phyloP scores from a whole-genome alignment of 306 rosid genomes.

The Purshia tridentata region DNA sequence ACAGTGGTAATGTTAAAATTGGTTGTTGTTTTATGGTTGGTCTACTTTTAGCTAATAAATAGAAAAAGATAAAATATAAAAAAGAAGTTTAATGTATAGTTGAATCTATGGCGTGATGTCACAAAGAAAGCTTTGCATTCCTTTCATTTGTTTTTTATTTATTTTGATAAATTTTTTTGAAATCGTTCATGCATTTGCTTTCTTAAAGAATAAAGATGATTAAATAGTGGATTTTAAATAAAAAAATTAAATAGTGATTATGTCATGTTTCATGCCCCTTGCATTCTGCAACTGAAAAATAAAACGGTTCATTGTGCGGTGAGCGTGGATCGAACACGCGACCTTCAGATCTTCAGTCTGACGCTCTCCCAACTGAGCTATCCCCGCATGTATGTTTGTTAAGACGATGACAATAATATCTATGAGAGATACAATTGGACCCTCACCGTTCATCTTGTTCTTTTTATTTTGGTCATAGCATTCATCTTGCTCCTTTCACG shows the following conservation, averaged over 20 bases:
- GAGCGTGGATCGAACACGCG: constrained; percentile 37
- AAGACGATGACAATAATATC: too few relatives aligned
- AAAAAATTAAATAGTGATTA: not conserved
- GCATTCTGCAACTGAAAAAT: not conserved
- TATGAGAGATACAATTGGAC: too few relatives aligned
- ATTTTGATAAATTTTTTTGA: not conserved
- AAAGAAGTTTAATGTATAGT: not conserved
- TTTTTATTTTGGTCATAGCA: too few relatives aligned
- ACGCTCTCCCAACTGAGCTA: constrained; percentile 36
- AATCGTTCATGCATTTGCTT: not conserved
- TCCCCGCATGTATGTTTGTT: not conserved
- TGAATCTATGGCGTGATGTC: constrained; percentile 11
- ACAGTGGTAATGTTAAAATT: not conserved
- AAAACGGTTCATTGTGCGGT: not conserved
- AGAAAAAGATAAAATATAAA: not conserved
- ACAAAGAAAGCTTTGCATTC: not conserved
- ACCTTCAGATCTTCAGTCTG: constrained; percentile 36
- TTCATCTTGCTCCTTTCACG: too few relatives aligned
- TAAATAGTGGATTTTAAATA: too few relatives aligned
- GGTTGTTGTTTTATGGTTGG: constrained; percentile 21
- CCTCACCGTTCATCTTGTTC: too few relatives aligned
- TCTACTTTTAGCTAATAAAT: not conserved
- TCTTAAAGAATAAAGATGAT: too few relatives aligned
- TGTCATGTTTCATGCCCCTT: not conserved
- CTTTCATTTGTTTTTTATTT: not conserved